Conservation (phyloP, 192 early-diverging fungal genomes). For the Mortierella alpina region DNA sequence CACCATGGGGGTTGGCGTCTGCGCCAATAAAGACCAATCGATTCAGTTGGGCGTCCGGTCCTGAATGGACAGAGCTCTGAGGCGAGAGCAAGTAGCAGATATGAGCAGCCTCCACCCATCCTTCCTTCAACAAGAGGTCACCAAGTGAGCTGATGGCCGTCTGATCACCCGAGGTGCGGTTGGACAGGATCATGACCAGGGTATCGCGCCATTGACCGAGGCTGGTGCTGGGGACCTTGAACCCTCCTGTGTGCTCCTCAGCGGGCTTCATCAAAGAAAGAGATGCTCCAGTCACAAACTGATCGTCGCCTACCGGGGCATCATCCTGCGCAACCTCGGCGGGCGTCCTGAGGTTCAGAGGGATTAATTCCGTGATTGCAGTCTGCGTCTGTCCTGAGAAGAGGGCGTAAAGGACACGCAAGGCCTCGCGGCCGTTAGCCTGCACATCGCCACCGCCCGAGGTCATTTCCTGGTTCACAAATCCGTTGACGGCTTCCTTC, state of each 20-base stretch:
- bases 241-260: not conserved
- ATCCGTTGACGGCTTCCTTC: constrained; percentile 80
- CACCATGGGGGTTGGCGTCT: constrained; percentile 51
- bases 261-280: constrained; percentile 41
- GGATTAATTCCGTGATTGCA: constrained; percentile 55
- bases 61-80: constrained; percentile 68
- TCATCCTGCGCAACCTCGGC: not conserved
- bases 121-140: constrained; percentile 71
- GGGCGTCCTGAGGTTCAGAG: constrained; percentile 12
- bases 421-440: constrained; percentile 55
- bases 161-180: constrained; percentile 80
- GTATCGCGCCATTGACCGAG: constrained; percentile 79
- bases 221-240: constrained; percentile 41
- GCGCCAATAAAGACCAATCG: constrained; percentile 79
- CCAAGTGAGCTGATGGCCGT: constrained; percentile 80
- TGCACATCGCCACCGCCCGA: constrained; percentile 35
- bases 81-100: constrained; percentile 85
- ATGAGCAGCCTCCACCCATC: constrained; percentile 74
- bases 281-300: constrained; percentile 43
- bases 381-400: constrained; percentile 71
- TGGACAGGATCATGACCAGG: constrained; percentile 83
- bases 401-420: constrained; percentile 74
- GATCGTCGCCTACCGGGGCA: constrained; percentile 11
- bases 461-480: constrained; percentile 69
- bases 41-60: constrained; percentile 68